Evolutionary conservation across 2,329 filamentous ascomycete species (phyloP).

Genomic region (Colletotrichum lindemuthianum): DNA sequence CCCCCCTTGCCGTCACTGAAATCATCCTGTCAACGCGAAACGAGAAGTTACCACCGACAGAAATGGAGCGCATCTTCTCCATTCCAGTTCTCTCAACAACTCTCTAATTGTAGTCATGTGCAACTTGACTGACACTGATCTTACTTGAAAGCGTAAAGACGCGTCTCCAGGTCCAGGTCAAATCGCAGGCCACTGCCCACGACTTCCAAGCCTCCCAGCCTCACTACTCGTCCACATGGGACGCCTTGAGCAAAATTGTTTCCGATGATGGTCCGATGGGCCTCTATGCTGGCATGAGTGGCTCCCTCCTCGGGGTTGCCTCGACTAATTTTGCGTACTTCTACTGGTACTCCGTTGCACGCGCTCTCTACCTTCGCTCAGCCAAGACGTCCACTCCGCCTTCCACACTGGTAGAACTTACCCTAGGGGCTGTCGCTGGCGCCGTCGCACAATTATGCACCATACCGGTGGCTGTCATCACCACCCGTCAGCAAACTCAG

Average conservation of each 20-base stretch:
- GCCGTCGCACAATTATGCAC: constrained; percentile 95
- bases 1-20: constrained; percentile 1
- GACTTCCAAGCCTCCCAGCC: constrained; percentile 59
- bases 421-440: constrained; percentile 86
- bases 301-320: constrained; percentile 88
- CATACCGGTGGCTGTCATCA: constrained; percentile 94
- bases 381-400: constrained; percentile 65
- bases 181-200: constrained; percentile 59
- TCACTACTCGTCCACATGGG: constrained; percentile 88
- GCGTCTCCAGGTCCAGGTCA: constrained; percentile 92
- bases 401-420: constrained; percentile 83
- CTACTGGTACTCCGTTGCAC: constrained; percentile 96
- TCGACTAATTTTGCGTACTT: constrained; percentile 99
- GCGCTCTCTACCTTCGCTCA: constrained; percentile 78
- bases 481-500: constrained; percentile 95
- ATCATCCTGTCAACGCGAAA: neutral
- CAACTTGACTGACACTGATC: constrained; percentile 30
- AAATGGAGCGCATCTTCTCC: too few relatives aligned
- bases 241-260: constrained; percentile 87
- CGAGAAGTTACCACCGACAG: too few relatives aligned
- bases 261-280: constrained; percentile 82
- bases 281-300: constrained; percentile 89
- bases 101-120: constrained; percentile 8
- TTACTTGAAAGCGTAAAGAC: constrained; percentile 82
- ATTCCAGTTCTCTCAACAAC: too few relatives aligned